Conservation (phyloP, 805 yeast genomes). For the Wickerhamiella parazyma region DNA sequence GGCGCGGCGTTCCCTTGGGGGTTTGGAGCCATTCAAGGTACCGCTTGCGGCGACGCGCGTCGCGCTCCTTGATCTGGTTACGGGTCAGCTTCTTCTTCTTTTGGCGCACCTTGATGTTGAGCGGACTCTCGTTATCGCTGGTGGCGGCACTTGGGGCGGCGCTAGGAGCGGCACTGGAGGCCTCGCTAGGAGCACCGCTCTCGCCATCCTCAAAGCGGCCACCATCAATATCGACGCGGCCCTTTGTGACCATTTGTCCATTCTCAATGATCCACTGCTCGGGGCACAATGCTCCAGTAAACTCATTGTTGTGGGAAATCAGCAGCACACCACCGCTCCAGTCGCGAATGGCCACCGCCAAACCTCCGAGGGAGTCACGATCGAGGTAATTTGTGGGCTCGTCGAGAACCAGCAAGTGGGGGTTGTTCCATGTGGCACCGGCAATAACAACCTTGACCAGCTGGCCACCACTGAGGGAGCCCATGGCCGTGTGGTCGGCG, state of each 20-base stretch:
- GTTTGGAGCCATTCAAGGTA: slow-evolving; percentile 88
- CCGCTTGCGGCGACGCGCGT: slow-evolving; percentile 86
- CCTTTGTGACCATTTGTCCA: slow-evolving; percentile 77
- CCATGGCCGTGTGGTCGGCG: slow-evolving; percentile 96
- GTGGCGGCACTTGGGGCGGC: slow-evolving; percentile 32
- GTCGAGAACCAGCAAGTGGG: slow-evolving; percentile 88
- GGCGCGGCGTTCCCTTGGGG: slow-evolving; percentile 97
- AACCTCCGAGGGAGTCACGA: slow-evolving; percentile 94
- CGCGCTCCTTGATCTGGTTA: slow-evolving; percentile 85
- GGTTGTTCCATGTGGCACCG: slow-evolving; percentile 99
- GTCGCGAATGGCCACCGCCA: slow-evolving; percentile 94
- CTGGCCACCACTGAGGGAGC: slow-evolving; percentile 95
- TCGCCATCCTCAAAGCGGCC: slow-evolving; percentile 67
- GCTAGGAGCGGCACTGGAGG: slow-evolving; percentile 30
- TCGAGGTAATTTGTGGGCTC: slow-evolving; percentile 98
- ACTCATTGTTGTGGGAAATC: slow-evolving; percentile 96
- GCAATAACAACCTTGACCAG: slow-evolving; percentile 96
- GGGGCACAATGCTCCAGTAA: slow-evolving; percentile 94
- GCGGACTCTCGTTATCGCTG: slow-evolving; percentile 70
- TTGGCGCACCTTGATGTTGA: slow-evolving; percentile 81
- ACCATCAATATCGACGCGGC: slow-evolving; percentile 59
- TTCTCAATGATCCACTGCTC: slow-evolving; percentile 97
- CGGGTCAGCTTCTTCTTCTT: slow-evolving; percentile 96
- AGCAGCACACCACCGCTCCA: slow-evolving; percentile 98
- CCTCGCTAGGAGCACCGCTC: slow-evolving; percentile 28